Evolutionary conservation across 2,329 filamentous ascomycete species (phyloP).

Genomic region (Claviceps sp.): DNA sequence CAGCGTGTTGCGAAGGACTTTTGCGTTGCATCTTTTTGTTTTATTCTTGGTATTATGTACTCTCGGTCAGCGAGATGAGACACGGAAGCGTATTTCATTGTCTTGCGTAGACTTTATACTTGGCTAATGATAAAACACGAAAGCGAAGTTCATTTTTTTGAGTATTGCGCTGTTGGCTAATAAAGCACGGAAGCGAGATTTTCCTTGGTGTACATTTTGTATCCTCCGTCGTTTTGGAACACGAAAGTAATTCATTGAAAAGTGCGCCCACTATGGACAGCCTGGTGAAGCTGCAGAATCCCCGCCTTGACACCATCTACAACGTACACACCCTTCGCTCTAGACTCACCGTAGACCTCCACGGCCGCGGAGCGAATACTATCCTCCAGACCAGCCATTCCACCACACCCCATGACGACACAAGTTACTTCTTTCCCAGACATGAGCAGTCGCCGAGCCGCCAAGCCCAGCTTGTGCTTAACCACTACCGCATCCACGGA

Average conservation of each 20-base stretch:
- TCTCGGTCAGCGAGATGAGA: no score
- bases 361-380: conserved; percentile 58
- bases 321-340: conserved; percentile 32
- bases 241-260: conserved; percentile 15
- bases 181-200: no score
- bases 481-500: conserved; percentile 52
- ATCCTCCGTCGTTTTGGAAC: background rate
- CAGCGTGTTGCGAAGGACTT: background rate
- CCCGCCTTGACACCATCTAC: conserved; percentile 71
- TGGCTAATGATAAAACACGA: no score
- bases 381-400: conserved; percentile 75
- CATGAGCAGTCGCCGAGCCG: conserved; percentile 51
- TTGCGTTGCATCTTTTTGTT: background rate
- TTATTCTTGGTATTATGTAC: background rate
- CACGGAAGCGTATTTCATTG: no score
- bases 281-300: conserved; percentile 46
- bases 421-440: conserved; percentile 45
- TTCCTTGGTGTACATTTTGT: background rate
- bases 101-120: no score
- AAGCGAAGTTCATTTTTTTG: no score
- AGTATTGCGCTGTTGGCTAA: no score
- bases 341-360: conserved; percentile 27
- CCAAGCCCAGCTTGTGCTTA: conserved; percentile 49
- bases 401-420: conserved; percentile 77
- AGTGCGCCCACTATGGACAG: conserved; percentile 28